phyloP scores from a whole-genome alignment of 768 basidiomycete genomes.

The Psilocybe tampanensis region DNA sequence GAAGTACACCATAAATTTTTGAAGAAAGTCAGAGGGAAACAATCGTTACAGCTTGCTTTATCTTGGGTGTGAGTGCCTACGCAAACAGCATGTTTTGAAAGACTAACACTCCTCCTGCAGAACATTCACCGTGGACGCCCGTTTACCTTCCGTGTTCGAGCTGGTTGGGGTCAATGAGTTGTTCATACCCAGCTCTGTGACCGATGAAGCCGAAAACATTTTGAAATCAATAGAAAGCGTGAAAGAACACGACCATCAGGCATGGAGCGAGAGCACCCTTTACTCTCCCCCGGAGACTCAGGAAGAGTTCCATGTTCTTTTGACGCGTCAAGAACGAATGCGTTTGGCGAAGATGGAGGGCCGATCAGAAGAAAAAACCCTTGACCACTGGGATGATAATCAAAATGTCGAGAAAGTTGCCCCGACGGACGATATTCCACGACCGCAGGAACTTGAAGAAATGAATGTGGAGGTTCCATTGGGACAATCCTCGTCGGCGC shows the following conservation, averaged over 20 bases:
- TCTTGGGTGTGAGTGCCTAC: constrained; percentile 10
- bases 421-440: no score
- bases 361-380: background rate
- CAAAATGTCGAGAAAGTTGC: no score
- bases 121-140: constrained; percentile 49
- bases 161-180: constrained; percentile 29
- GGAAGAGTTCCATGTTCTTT: constrained; percentile 34
- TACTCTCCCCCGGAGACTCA: constrained; percentile 2
- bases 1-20: constrained; percentile 33
- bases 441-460: no score
- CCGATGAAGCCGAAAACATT: background rate
- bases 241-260: background rate
- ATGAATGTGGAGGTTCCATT: no score
- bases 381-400: no score
- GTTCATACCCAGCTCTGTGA: background rate
- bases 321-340: constrained; percentile 44
- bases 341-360: constrained; percentile 13
- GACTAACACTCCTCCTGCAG: constrained; percentile 28
- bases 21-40: constrained; percentile 33
- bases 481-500: no score
- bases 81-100: background rate
- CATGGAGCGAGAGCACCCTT: background rate
- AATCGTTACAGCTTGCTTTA: background rate
- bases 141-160: constrained; percentile 34
- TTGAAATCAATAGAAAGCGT: constrained; percentile 4